Evolutionary conservation across 2,329 filamentous ascomycete genomes (phyloP), one percentile per base, ranked within the genome.

Genomic region (Curvularia sp.): DNA sequence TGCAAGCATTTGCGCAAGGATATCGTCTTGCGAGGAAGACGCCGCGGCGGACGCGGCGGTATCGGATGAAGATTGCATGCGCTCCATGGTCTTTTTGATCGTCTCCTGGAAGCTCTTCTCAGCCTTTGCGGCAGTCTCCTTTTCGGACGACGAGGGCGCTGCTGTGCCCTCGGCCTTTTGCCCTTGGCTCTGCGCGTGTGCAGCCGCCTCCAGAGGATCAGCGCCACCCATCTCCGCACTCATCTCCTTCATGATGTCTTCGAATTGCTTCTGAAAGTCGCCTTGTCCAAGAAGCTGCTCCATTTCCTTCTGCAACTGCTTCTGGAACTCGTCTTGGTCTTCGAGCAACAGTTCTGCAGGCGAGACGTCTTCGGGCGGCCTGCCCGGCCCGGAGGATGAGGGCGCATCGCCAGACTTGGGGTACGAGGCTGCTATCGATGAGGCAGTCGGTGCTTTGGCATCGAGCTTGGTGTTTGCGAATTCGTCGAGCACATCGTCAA

Each of bases 401-500:
- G 77, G 70, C 46, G 74, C 71, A 49, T 76, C 68, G 50, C 72
- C 57, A n/a, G 58, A 47, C 23, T 50, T 49, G 51, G 77, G 68
- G 49, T 74, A 70, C 46, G 76, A 68, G 51, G 74, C 60, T 10
- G 77, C 63, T 41, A 69, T 68, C 50, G 61, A 68, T 3, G 67
- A 50, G 3, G 63, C 45, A 38, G 67, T 68, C 60, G 66, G 65
- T 43, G 76, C 72, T 74, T 81, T 83, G 67, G 78, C 72, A 65
- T 85, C 80, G 57, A 88, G 69, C 65, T 88, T 87, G 50, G 83
- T 82, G 27, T 89, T 80, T 41, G 89, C 88, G 79, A 99, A 99
- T 64, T 97, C 91, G 74, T 97, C 92, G 25, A 99, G 88, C 78
- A 98, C 90, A 69, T 98, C 94, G 78, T 99, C 95, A 43, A 99